Percentiles rank a stretch among this genome's conserved stretches.
Conservation (phyloP, 2,329 filamentous ascomycete species). For the Dothidotthia symphoricarpi region DNA sequence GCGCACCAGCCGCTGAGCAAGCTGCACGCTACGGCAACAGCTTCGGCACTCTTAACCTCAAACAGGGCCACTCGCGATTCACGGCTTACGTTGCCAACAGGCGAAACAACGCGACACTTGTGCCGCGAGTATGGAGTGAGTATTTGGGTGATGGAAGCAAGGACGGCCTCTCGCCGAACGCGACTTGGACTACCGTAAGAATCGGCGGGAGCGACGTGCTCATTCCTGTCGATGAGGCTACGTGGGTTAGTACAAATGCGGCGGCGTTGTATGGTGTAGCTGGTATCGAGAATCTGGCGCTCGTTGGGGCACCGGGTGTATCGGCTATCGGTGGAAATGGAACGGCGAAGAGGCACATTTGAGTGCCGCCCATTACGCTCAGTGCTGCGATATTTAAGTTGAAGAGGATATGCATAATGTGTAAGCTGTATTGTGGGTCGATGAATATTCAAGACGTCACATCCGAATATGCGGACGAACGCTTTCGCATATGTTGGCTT, state of each 20-base stretch:
- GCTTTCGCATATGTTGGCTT: no score
- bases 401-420: no score
- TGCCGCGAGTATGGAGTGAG: slow-evolving; percentile 55
- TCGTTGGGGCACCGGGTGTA: slow-evolving; percentile 27
- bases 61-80: slow-evolving; percentile 59
- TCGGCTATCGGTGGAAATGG: slow-evolving; percentile 13
- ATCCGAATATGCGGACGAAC: no score
- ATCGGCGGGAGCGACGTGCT: slow-evolving; percentile 50
- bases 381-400: no score
- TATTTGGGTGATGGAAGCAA: slow-evolving; percentile 47
- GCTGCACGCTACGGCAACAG: slow-evolving; percentile 52
- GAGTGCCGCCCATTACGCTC: no score
- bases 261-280: slow-evolving; percentile 58
- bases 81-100: slow-evolving; percentile 55
- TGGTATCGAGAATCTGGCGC: slow-evolving; percentile 56
- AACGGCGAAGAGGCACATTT: slow-evolving; percentile 1
- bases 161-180: slow-evolving; percentile 43
- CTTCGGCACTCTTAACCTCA: slow-evolving; percentile 50
- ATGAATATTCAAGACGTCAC: no score
- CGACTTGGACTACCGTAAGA: slow-evolving; percentile 43
- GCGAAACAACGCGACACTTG: slow-evolving; percentile 49
- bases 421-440: no score
- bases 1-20: slow-evolving; percentile 52
- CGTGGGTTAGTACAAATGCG: slow-evolving; percentile 59
- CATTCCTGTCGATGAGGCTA: slow-evolving; percentile 54